Conservation (phyloP, 768 basidiomycete genomes). For the Boletellus sp. region DNA sequence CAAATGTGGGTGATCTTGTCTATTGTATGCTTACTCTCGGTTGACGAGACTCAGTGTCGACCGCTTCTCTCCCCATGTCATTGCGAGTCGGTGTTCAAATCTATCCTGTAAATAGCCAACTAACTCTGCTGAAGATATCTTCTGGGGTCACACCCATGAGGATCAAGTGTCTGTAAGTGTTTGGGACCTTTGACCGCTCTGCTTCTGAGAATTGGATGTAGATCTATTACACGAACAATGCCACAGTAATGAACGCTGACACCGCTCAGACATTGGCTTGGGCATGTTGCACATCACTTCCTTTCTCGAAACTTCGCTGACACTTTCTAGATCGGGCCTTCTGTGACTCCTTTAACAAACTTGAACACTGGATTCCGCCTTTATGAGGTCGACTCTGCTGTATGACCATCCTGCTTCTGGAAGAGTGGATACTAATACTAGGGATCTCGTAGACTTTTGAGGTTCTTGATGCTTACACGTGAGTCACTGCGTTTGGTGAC, state of each 20-base stretch:
- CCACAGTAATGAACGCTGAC: conserved; percentile 50
- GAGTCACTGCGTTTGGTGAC: conserved; percentile 22
- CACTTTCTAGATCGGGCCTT: conserved; percentile 56
- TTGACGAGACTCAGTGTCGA: conserved; percentile 48
- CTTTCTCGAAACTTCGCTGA: conserved; percentile 6
- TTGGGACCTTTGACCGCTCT: neutral
- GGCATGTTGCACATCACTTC: conserved; percentile 30
- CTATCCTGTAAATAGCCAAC: neutral
- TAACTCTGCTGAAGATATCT: conserved; percentile 47
- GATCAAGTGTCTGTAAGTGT: conserved; percentile 60
- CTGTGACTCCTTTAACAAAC: conserved; percentile 65
- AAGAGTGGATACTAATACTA: conserved; percentile 2
- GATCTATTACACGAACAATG: conserved; percentile 76
- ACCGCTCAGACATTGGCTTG: conserved; percentile 56
- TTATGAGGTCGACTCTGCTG: conserved; percentile 50
- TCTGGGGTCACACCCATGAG: conserved; percentile 76
- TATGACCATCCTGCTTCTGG: conserved; percentile 29
- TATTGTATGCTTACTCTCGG: neutral
- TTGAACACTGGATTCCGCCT: conserved; percentile 69
- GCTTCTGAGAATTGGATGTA: conserved; percentile 20
- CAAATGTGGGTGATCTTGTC: conserved; percentile 37
- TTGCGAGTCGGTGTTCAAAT: conserved; percentile 52
- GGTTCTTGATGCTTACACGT: conserved; percentile 76
- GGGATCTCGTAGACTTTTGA: conserved; percentile 60
- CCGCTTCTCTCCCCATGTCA: conserved; percentile 75